Evolutionary conservation across 495 filamentous ascomycete species (phyloP).

Genomic region (Aspergillus cavernicola): DNA sequence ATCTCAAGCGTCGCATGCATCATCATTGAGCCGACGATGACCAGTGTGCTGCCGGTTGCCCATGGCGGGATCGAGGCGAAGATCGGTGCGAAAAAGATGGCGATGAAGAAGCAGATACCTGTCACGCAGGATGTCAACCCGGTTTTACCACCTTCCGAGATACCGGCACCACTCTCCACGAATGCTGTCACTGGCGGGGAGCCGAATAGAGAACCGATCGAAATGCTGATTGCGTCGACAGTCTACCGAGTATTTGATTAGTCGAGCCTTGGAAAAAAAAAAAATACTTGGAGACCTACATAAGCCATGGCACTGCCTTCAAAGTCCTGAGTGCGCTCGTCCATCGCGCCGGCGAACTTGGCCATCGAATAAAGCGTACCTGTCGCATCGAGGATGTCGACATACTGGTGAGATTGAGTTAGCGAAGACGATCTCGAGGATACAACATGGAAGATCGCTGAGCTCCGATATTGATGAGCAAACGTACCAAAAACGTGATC

Average conservation of each 20-base stretch:
- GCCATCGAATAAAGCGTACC: slow-evolving; percentile 84
- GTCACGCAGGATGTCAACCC: slow-evolving; percentile 76
- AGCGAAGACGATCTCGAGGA: too few relatives aligned
- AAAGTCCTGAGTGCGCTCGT: slow-evolving; percentile 71
- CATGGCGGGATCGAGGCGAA: slow-evolving; percentile 81
- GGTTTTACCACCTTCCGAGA: slow-evolving; percentile 77
- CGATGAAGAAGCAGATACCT: slow-evolving; percentile 78
- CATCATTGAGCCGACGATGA: slow-evolving; percentile 82
- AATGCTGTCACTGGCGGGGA: slow-evolving; percentile 76
- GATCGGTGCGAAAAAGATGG: slow-evolving; percentile 82
- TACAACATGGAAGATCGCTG: too few relatives aligned
- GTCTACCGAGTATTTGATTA: slow-evolving; percentile 30
- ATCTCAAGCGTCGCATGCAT: slow-evolving; percentile 68
- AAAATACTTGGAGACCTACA: too few relatives aligned
- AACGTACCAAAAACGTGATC: slow-evolving; percentile 59
- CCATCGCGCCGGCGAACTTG: slow-evolving; percentile 68
- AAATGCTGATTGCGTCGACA: slow-evolving; percentile 73
- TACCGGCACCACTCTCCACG: slow-evolving; percentile 79
- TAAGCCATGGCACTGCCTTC: slow-evolving; percentile 76
- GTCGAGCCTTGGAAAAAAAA: background rate
- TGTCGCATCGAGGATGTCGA: slow-evolving; percentile 76
- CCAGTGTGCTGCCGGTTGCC: slow-evolving; percentile 78
- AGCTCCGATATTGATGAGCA: too few relatives aligned
- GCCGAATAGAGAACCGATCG: slow-evolving; percentile 72
- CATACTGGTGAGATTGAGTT: slow-evolving; percentile 51